Conservation (phyloP, 2,329 filamentous ascomycete genomes). For the Apiospora rasikravindrae region DNA sequence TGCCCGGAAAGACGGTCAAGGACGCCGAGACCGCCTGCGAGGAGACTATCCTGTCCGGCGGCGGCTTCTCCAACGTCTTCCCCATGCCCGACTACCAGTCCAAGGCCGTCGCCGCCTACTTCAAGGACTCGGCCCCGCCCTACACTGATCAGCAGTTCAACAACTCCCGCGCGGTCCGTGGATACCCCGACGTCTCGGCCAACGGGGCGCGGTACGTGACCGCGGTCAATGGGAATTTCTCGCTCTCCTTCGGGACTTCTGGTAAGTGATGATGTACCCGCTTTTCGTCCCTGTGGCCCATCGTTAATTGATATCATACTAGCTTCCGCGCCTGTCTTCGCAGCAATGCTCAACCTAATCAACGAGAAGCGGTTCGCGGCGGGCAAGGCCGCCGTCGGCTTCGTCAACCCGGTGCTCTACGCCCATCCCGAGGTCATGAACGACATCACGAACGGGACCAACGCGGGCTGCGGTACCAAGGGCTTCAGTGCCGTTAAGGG, state of each 20-base stretch:
- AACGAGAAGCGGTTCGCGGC: constrained; percentile 32
- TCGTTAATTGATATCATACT: constrained; percentile 40
- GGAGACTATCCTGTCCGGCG: constrained; percentile 51
- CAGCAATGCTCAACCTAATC: constrained; percentile 30
- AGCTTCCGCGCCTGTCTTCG: constrained; percentile 32
- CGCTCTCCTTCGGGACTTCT: constrained; percentile 55
- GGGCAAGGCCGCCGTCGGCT: constrained; percentile 33
- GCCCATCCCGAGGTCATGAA: constrained; percentile 36
- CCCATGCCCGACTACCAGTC: constrained; percentile 53
- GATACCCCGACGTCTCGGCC: constrained; percentile 54
- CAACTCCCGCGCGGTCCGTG: constrained; percentile 48
- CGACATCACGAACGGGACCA: constrained; percentile 38
- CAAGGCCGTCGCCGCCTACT: constrained; percentile 45
- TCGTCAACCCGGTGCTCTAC: constrained; percentile 36
- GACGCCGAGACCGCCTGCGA: constrained; percentile 51
- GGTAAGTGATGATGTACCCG: constrained; percentile 23
- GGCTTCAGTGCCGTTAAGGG: constrained; percentile 36
- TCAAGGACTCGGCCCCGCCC: constrained; percentile 45
- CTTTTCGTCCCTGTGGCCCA: neutral
- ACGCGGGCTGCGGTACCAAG: constrained; percentile 35
- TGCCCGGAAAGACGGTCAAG: constrained; percentile 44
- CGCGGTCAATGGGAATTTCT: constrained; percentile 48
- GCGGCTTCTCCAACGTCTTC: constrained; percentile 57
- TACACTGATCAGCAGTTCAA: constrained; percentile 53
- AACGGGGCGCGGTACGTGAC: constrained; percentile 51